These are phyloP conservation scores for Trifolium dubium DNA, from an alignment of 306 rosid genomes.

Conservation along the genomic window DNA sequence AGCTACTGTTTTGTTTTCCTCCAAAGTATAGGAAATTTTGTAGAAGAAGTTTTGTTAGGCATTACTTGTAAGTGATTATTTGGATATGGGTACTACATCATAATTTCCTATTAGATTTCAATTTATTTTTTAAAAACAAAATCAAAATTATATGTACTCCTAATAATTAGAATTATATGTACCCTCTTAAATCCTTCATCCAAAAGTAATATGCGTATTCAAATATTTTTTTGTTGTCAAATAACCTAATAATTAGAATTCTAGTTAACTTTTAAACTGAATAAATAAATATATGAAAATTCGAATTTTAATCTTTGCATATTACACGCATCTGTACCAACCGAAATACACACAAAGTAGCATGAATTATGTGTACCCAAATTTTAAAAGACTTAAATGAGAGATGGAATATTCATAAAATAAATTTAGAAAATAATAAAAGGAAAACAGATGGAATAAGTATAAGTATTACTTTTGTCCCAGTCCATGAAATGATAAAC, in stretches of 20 bases:
- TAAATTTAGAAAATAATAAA: neutral
- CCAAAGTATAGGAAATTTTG: slow-evolving; percentile 17
- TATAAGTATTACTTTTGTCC: slow-evolving; percentile 7
- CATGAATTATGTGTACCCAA: neutral
- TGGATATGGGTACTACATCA: neutral
- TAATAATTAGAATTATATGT: no score
- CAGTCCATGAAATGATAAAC: slow-evolving; percentile 30
- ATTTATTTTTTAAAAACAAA: neutral
- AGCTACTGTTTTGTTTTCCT: slow-evolving; percentile 16
- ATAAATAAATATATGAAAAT: no score
- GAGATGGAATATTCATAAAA: neutral
- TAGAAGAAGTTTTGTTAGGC: neutral
- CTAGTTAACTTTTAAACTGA: no score
- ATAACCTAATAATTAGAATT: no score
- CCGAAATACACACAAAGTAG: no score
- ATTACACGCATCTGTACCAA: no score
- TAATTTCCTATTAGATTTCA: neutral
- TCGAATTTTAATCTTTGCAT: no score
- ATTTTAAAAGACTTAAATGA: neutral
- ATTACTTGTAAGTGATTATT: neutral
- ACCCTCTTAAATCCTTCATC: no score
- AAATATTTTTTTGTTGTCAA: no score
- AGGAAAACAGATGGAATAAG: neutral
- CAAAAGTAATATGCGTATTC: no score
- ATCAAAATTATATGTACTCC: neutral